Base-by-base conservation (phyloP, 768 basidiomycete species). In the Panellus pusillus region DNA sequence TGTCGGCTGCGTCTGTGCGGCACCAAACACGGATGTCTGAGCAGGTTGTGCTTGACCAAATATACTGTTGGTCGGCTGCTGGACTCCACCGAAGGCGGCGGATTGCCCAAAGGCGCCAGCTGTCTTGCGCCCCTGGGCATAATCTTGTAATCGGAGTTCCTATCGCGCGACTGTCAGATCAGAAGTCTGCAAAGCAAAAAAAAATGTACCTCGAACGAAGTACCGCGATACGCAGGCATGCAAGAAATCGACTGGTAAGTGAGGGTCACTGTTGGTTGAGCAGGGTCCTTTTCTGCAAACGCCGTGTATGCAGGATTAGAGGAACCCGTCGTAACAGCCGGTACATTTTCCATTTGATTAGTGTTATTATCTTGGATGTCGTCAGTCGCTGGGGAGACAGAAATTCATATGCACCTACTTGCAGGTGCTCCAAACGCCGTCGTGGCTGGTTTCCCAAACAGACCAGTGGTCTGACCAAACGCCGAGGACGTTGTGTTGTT, bases 201-300 rank as follows among this genome's bases (percentile, higher is more conserved):
- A 15, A 2, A 39, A 73, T 74, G 44, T 60, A 84, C 90, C 77
- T 87, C 92, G 57, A 90, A 80, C 18, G 91, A 94, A 55, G 80
- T 84, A 38, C 87, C 86, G 54, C 79, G 71, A 65, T 93, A 96
- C 15, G 79, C 78, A 14, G 88, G 88, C 79, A 88, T 91, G 58
- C 86, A 86, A 15, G 86, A 80, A 49, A 93, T 92, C 35, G 85
- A 80, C 69, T 95, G 92, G 68, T 88, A 96, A 56, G 89, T 86
- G 38, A 87, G 74, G 5, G 74, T 81, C 12, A 70, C 53, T 45
- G 47, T 73, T 15, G 73, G 60, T 52, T 71, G 78, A 9, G 71
- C 65, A 27, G 72, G 62, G 59, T 94, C 92, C 61, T 91, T 91
- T 65, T 94, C 92, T 32, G 48, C 66, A 56, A 75, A 82, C 6